Evolutionary conservation across 495 filamentous ascomycete genomes (phyloP).

Genomic region (Extremus antarcticus): DNA sequence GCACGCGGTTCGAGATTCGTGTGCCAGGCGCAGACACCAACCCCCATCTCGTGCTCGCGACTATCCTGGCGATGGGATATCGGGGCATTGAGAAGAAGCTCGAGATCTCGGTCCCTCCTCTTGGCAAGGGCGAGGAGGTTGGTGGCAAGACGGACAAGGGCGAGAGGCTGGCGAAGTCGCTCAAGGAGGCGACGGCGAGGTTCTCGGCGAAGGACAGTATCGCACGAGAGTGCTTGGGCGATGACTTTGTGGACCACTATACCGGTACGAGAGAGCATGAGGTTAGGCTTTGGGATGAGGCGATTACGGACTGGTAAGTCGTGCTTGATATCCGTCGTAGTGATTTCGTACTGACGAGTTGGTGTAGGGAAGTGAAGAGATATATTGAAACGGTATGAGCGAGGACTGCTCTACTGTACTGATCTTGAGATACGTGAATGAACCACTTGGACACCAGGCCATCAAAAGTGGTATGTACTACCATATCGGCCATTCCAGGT

Average conservation of each 20-base stretch:
- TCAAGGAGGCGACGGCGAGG: slow-evolving; percentile 68
- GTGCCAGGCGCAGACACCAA: slow-evolving; percentile 88
- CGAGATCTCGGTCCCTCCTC: slow-evolving; percentile 66
- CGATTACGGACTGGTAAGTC: slow-evolving; percentile 82
- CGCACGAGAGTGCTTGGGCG: slow-evolving; percentile 81
- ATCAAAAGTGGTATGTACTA: background rate
- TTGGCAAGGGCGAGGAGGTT: slow-evolving; percentile 73
- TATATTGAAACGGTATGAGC: slow-evolving; percentile 62
- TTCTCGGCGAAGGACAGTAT: slow-evolving; percentile 69
- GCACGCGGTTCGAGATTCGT: slow-evolving; percentile 84
- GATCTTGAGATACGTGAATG: background rate
- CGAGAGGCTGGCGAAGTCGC: slow-evolving; percentile 61
- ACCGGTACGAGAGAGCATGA: slow-evolving; percentile 90
- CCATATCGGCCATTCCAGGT: background rate
- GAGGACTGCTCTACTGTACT: background rate
- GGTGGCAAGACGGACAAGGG: slow-evolving; percentile 57
- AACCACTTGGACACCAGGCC: background rate
- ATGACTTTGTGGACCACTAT: slow-evolving; percentile 93
- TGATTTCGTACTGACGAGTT: slow-evolving; percentile 8
- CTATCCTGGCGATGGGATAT: slow-evolving; percentile 77
- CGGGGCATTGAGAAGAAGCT: slow-evolving; percentile 84
- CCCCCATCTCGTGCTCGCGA: slow-evolving; percentile 75
- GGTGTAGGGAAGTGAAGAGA: slow-evolving; percentile 48
- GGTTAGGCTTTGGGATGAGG: slow-evolving; percentile 82
- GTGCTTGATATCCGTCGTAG: background rate